These are phyloP conservation scores for Yamadazyma oceani DNA, from an alignment of 1,139 yeast species.

Conservation along the genomic window DNA sequence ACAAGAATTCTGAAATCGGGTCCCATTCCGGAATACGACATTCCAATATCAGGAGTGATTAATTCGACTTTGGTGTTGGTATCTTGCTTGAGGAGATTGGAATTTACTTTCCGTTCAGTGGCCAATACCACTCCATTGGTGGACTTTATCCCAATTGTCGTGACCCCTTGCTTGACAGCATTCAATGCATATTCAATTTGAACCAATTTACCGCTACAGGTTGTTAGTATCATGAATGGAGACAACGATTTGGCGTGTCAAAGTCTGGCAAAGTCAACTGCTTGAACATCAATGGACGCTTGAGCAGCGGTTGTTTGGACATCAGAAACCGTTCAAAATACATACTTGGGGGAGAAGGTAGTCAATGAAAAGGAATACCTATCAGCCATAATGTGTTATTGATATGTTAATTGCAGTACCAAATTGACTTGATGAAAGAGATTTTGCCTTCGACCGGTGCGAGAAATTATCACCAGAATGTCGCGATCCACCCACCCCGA, in stretches of 20 bases:
- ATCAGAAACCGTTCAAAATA: no score
- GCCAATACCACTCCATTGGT: conserved; percentile 97
- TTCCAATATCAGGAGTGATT: conserved; percentile 94
- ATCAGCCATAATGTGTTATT: conserved; percentile 70
- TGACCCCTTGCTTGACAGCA: conserved; percentile 97
- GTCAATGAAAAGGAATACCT: conserved; percentile 96
- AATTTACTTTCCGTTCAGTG: conserved; percentile 88
- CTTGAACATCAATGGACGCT: no score
- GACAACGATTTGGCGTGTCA: no score
- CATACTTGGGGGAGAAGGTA: conserved; percentile 93
- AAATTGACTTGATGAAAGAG: neutral
- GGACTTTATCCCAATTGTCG: conserved; percentile 94
- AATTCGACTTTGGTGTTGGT: conserved; percentile 76
- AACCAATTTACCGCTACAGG: conserved; percentile 83
- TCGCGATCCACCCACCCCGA: no score
- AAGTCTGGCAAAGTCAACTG: no score
- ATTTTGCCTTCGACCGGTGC: conserved; percentile 18
- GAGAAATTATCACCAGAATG: conserved; percentile 4
- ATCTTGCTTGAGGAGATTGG: conserved; percentile 73
- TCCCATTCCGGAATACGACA: conserved; percentile 98
- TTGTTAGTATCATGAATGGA: conserved; percentile 11
- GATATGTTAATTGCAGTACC: neutral
- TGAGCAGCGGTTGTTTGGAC: no score
- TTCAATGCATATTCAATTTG: conserved; percentile 98
- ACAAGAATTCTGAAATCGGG: conserved; percentile 96